Evolutionary conservation across 257 asterid genomes (phyloP), one percentile per base, ranked within the genome.

Genomic region (Buddleja alternifolia): DNA sequence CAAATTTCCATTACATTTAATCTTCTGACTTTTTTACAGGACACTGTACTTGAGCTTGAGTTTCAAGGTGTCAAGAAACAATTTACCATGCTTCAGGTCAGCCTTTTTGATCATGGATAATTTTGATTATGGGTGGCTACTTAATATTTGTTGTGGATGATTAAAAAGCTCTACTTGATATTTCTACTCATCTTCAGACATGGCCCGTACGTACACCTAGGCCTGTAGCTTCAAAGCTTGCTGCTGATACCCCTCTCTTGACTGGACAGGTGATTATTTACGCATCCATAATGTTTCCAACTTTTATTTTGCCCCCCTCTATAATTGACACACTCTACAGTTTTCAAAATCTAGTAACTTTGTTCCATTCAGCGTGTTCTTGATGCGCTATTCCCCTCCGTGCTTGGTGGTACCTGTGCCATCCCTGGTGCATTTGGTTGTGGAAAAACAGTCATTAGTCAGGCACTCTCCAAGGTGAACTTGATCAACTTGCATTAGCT

Each of bases 381-480:
- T 71, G 99, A 94, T 81, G 99, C 99, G 17, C 75, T 94, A 8
- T 94, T 94, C 74, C 99, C 99, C 41, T 94, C 99, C 0, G 99
- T 94, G 80, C 99, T 94, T 82, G 99, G 99, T 69, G 99, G 99
- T 77, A 94, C 99, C 70, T 94, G 99, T 89, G 99, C 99, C 70
- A 94, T 94, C 66, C 99, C 99, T 56, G 99, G 99, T 70, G 99
- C 99, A 32, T 94, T 94, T 86, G 97, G 99, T 71, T 94, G 99
- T 84, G 99, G 99, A 17, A 94, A 94, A 83, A 94, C 99, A 42
- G 97, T 94, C 69, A 91, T 94, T 75, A 94, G 99, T 91, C 99
- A 94, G 80, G 99, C 99, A 19, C 96, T 94, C 72, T 94, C 99
- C 67, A 94, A 94, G 97, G 99, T 80, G 72, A 82, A 46, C 50